Evolutionary conservation across 176 grass and related monocot genomes (phyloP), one percentile per base, ranked within the genome.

Genomic region (Secale cereale): DNA sequence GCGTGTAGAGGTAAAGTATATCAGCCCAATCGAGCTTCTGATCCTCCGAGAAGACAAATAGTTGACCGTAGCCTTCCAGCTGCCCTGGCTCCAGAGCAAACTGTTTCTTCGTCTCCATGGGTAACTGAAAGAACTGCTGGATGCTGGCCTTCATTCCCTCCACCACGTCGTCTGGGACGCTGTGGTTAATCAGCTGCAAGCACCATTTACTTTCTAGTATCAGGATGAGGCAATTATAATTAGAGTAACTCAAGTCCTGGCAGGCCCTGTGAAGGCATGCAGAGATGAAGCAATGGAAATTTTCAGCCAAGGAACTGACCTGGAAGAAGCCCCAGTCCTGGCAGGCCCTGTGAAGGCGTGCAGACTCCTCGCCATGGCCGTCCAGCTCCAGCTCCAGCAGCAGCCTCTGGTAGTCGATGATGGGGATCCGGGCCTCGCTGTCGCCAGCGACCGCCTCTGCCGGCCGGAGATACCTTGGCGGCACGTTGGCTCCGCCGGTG

Each of bases 1-100:
- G 79, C 5, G 88, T 79, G 31, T 57, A 48, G 4, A 95, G 67
- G 76, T 30, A 89, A 36, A 90, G 41, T 11, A 89, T 73, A 81
- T 89, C 93, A 23, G 67, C 83, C 93, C 88, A 95, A 31, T 91
- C 90, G 26, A 95, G 60, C 65, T 91, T 92, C 39, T 87, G 94
- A 31, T 93, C 94, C 12, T 95, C 82, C 1, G 93, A 92, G 22
- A 77, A 52, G 0, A 95, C 86, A 16, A 87, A 95, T 2, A 75
- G 60, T 48, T 89, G 94, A 15, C 94, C 91, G 52, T 92, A 96
- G 4, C 86, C 94, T 20, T 94, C 84, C 25, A 85, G 17, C n/a
- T 71, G 76, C 8, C 82, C 74, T 67, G 10, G 78, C 41, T 77
- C 39, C 52, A 85, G 66, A 31, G 77, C 75, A 60, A 78, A 73